These are phyloP conservation scores for Neurospora intermedia DNA, from an alignment of 495 filamentous ascomycete species.

Conservation along the genomic window DNA sequence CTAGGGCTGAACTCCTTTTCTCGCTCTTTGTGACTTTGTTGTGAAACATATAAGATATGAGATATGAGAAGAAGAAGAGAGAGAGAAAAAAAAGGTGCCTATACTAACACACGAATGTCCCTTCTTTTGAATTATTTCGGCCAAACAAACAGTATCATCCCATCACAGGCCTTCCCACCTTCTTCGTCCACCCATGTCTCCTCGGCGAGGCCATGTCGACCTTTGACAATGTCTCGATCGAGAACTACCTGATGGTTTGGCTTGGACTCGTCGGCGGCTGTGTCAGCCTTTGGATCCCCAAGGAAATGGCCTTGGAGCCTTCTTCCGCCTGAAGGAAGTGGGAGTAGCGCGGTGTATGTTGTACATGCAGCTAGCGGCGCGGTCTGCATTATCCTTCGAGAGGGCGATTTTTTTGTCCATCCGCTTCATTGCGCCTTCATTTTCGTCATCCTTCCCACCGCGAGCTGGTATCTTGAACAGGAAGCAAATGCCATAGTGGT, in stretches of 20 bases:
- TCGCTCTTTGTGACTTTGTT: slow-evolving; percentile 1
- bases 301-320: slow-evolving; percentile 34
- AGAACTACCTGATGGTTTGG: slow-evolving; percentile 71
- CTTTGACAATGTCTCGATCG: slow-evolving; percentile 38
- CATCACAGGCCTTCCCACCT: slow-evolving; percentile 56
- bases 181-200: slow-evolving; percentile 80
- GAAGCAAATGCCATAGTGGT: background rate
- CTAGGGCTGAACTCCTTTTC: slow-evolving; percentile 29
- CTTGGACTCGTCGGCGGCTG: slow-evolving; percentile 63
- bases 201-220: slow-evolving; percentile 65
- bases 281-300: slow-evolving; percentile 62
- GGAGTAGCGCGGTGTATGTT: background rate
- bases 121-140: slow-evolving; percentile 16
- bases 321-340: background rate
- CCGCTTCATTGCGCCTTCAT: background rate
- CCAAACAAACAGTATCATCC: slow-evolving; percentile 58
- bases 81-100: slow-evolving; percentile 18
- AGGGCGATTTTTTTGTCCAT: background rate
- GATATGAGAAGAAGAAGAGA: slow-evolving; percentile 9
- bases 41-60: background rate
- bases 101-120: slow-evolving; percentile 27
- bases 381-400: background rate
- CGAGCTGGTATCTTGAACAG: background rate
- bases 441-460: background rate
- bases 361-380: background rate